These are phyloP conservation scores for Vaccinium darrowii DNA, from an alignment of 148 eudicot species.

Conservation along the genomic window DNA sequence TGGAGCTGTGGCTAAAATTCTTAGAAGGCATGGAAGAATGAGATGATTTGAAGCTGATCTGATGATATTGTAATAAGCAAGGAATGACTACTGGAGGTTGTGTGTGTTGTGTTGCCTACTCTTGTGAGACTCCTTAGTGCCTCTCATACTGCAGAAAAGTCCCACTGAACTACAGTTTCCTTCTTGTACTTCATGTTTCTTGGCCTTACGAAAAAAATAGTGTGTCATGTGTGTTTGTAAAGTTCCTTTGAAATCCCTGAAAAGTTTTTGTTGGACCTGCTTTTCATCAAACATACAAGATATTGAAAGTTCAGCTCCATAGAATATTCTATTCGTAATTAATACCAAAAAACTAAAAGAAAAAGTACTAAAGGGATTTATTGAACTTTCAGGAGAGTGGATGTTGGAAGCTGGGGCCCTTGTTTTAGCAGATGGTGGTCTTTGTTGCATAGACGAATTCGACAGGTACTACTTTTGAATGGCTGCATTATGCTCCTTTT, in stretches of 20 bases:
- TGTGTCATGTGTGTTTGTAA: background rate
- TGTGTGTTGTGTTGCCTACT: background rate
- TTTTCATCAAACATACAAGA: background rate
- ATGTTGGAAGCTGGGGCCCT: conserved; percentile 99
- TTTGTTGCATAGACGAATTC: conserved; percentile 96
- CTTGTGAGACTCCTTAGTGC: background rate
- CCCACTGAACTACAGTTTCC: background rate
- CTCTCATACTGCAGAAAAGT: background rate
- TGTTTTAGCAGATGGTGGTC: conserved; percentile 96
- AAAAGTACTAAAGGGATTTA: background rate
- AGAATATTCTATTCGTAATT: background rate
- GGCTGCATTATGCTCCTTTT: background rate
- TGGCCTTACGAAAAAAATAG: background rate
- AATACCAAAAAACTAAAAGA: background rate
- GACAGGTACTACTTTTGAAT: conserved; percentile 34
- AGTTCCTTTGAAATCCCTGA: background rate
- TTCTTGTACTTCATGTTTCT: background rate
- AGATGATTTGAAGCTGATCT: no score
- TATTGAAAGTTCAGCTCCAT: background rate
- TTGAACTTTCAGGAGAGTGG: conserved; percentile 67
- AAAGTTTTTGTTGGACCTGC: background rate
- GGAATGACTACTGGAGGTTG: background rate
- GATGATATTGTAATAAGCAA: no score
- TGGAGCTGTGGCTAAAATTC: background rate
- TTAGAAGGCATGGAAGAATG: background rate